Evolutionary conservation across 2,329 filamentous ascomycete genomes (phyloP).

Genomic region (Neonectria faginata): DNA sequence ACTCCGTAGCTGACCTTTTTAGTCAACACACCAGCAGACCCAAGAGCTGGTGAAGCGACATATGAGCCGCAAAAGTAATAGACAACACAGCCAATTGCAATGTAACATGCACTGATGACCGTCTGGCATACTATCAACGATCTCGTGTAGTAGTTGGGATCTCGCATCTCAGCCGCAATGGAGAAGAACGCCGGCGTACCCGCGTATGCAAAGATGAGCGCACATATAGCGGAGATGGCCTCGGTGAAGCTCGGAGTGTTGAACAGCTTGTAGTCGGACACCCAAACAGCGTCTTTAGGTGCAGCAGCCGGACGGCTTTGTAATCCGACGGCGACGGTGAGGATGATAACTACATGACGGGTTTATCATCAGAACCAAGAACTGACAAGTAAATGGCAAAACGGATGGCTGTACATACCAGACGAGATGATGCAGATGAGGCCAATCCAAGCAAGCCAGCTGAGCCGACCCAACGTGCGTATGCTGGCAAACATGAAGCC

Average conservation of each 20-base stretch:
- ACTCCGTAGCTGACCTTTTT: constrained; percentile 59
- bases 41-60: constrained; percentile 59
- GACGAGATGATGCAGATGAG: too few species aligned
- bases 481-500: too few species aligned
- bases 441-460: too few species aligned
- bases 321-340: too few species aligned
- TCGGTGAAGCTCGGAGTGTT: constrained; percentile 48
- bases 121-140: constrained; percentile 42
- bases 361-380: too few species aligned
- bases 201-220: constrained; percentile 52
- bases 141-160: constrained; percentile 42
- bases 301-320: too few species aligned
- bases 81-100: constrained; percentile 52
- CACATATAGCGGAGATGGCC: constrained; percentile 48
- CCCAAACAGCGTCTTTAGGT: constrained; percentile 24
- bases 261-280: constrained; percentile 47
- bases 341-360: too few species aligned
- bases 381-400: too few species aligned
- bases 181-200: constrained; percentile 51
- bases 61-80: constrained; percentile 60
- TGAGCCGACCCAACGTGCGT: too few species aligned
- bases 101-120: constrained; percentile 48
- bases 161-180: constrained; percentile 49
- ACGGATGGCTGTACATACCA: too few species aligned
- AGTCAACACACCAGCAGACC: constrained; percentile 54